Base-by-base conservation (phyloP, 139 green algal species). In the Chlorella sp. region DNA sequence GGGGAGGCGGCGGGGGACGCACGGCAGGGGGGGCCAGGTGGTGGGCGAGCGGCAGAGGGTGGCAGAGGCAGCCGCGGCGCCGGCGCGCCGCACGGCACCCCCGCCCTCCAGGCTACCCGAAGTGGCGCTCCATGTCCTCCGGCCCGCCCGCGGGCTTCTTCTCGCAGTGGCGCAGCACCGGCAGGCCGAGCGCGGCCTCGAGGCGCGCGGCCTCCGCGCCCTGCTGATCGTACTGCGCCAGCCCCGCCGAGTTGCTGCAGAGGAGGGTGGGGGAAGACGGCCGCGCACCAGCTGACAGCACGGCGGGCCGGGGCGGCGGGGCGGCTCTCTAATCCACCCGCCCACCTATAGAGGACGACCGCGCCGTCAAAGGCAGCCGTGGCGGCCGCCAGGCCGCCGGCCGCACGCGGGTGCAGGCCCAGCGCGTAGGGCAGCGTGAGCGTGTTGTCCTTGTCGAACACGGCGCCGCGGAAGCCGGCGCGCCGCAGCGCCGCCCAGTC, bases 391-490 rank as follows among this genome's bases (percentile, higher is more conserved):
- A 97, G 79, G 0, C 84, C 76, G 14, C 19, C 36, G 23, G 7
- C 27, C n/a, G 36, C 74, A 85, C 70, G 27, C 23, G 86, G 77
- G 29, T 86, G 60, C 15, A 94, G 69, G 31, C 82, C 58, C 9
- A 89, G 38, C 17, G 65, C 68, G 77, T 96, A 98, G 0, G 95
- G 95, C 65, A 79, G 62, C 33, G 91, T 95, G 2, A 98, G 78
- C 1, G 95, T 98, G 90, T 98, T 98, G 88, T 98, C 95, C 82
- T 98, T 98, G 83, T 98, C 95, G 79, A 98, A 95, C 1, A 97
- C 82, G 40, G 85, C 85, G 12, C 84, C 93, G 53, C 88, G 79
- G 80, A 96, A 95, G n/a, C 93, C 93, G 8, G 91, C 90, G 0
- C 73, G 78, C 4, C 64, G 63, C 15, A 97, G 78, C 6, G 77